Percentiles rank a stretch among this genome's conserved stretches.
Conservation (phyloP, 2,329 filamentous ascomycete genomes). For the Venturia aucupariae region DNA sequence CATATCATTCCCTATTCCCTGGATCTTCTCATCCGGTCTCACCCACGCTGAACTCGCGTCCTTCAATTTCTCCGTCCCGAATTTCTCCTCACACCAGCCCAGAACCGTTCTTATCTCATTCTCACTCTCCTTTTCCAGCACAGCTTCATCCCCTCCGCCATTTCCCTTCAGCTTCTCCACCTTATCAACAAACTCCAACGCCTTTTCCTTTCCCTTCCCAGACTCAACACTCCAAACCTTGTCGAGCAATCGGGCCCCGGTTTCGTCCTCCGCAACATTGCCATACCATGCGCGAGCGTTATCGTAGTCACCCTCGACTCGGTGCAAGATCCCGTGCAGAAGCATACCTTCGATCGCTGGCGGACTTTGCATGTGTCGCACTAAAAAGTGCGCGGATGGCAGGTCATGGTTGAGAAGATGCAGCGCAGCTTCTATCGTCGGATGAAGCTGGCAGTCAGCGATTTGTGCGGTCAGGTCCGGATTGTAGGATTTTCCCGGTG, state of each 20-base stretch:
- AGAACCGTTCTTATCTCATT: conserved; percentile 34
- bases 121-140: conserved; percentile 27
- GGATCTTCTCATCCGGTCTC: conserved; percentile 29
- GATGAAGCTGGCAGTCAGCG: conserved; percentile 31
- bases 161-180: conserved; percentile 31
- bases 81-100: conserved; percentile 36
- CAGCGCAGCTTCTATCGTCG: conserved; percentile 40
- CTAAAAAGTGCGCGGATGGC: conserved; percentile 42
- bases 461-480: not conserved
- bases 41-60: conserved; percentile 39
- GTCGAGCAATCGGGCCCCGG: conserved; percentile 18
- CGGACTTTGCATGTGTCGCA: conserved; percentile 42
- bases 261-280: conserved; percentile 28
- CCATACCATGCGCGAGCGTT: conserved; percentile 41
- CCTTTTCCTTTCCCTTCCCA: conserved; percentile 16
- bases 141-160: conserved; percentile 22
- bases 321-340: conserved; percentile 41
- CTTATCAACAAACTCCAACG: conserved; percentile 25
- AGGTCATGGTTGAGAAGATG: conserved; percentile 45
- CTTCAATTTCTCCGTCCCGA: conserved; percentile 32
- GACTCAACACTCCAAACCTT: conserved; percentile 14
- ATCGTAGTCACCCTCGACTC: conserved; percentile 42
- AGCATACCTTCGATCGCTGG: conserved; percentile 44
- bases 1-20: conserved; percentile 34
- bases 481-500: not conserved